Base-by-base conservation (phyloP, 2,329 filamentous ascomycete species). In the Trichoderma arundinaceum region DNA sequence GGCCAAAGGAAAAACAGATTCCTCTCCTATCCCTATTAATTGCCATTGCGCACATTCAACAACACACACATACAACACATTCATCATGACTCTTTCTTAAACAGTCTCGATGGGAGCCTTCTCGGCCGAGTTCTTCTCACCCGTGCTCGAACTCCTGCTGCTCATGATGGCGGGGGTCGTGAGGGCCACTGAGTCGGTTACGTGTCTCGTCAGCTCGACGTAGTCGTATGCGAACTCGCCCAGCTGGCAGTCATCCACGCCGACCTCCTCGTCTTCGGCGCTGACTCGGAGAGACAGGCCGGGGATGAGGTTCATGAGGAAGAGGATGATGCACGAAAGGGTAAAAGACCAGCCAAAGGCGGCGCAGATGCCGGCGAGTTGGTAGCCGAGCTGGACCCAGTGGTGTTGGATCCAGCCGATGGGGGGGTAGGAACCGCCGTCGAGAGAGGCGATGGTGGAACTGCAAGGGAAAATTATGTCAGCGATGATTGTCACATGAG, bases 161-260 rank as follows among this genome's bases (percentile, higher is more conserved):
- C 49, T 61, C 66, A 67, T 66, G 3, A 19, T 44, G 60, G 67
- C 70, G 12, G 61, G 51, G 70, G 39, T 70, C 68, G 54, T 59
- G 58, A n/a, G 68, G 65, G 64, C 70, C 69, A 69, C 69, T 28
- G 71, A 67, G 65, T 78, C 82, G 67, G 77, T 79, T 64, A 93
- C 86, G 71, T 94, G 90, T 64, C 85, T 82, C 46, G 81, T 82
- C 54, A 87, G 74, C 84, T 93, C 90, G 71, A 93, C 90, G 76
- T 93, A 93, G 76, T 93, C 90, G 81, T 92, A 93, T 33, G 90
- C 90, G 73, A 93, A 93, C 79, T 94, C 91, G 77, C 91, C 91
- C 59, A 92, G 88, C 80, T 93, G 88, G 75, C 86, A 85, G 72
- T 92, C 90, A 73, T 93, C 91, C 35, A 88, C 79, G 58, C 90